Conservation (phyloP, 108 stramenopile species). For the Pseudonitzschia multiseries region DNA sequence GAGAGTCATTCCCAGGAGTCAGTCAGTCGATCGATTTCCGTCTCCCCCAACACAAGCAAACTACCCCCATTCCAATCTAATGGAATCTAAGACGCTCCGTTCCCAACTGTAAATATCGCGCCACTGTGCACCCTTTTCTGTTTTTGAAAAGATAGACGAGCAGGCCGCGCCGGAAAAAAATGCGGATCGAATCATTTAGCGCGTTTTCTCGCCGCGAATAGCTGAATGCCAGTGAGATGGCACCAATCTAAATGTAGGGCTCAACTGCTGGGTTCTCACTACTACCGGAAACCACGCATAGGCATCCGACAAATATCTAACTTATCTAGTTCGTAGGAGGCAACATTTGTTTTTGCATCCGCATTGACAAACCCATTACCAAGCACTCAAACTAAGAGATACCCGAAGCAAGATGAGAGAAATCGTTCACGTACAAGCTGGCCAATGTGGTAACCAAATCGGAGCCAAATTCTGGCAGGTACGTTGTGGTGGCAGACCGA, state of each 20-base stretch:
- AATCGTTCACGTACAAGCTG: constrained; percentile 98
- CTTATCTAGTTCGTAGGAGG: no score
- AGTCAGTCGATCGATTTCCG: no score
- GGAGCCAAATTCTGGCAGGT: constrained; percentile 98
- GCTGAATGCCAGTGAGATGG: neutral
- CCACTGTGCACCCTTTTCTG: neutral
- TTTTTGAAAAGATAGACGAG: constrained; percentile 3
- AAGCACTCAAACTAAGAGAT: neutral
- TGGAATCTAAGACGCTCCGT: no score
- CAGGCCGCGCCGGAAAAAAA: neutral
- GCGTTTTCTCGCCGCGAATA: neutral
- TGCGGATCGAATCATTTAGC: constrained; percentile 7
- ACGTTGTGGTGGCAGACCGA: constrained; percentile 19
- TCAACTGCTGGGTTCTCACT: neutral
- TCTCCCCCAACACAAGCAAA: no score
- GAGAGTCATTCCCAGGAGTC: no score
- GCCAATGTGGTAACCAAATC: constrained; percentile 97
- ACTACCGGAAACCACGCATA: neutral
- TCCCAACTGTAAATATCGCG: no score
- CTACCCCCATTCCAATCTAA: no score
- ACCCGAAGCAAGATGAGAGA: constrained; percentile 85
- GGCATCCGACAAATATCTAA: neutral
- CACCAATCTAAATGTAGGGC: neutral
- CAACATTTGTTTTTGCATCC: neutral
- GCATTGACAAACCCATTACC: neutral